Percentiles rank a stretch among this genome's conserved stretches.
Evolutionary conservation across 805 yeast genomes (phyloP).

Genomic region (Tetrapisispora taiwanensis): DNA sequence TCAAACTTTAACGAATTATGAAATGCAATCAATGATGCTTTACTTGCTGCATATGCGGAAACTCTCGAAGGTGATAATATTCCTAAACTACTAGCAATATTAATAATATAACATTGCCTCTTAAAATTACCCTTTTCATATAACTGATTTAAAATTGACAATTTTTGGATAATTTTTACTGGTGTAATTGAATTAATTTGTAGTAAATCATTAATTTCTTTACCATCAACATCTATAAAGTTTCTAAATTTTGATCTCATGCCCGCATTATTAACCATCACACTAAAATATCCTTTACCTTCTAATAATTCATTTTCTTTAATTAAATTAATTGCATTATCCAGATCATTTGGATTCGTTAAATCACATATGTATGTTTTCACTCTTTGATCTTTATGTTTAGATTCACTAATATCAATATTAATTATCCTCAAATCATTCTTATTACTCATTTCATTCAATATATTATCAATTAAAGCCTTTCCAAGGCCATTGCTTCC

Average conservation of each 20-base stretch:
- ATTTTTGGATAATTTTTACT: conserved; percentile 53
- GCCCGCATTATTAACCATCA: conserved; percentile 80
- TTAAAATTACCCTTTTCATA: conserved; percentile 31
- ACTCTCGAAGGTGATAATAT: conserved; percentile 67
- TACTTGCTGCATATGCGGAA: conserved; percentile 77
- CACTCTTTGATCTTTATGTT: conserved; percentile 22
- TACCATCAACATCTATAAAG: conserved; percentile 38
- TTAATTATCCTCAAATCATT: conserved; percentile 22
- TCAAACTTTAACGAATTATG: conserved; percentile 79
- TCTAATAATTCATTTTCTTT: conserved; percentile 32
- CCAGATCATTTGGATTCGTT: conserved; percentile 39
- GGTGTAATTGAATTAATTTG: conserved; percentile 59
- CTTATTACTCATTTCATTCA: conserved; percentile 8
- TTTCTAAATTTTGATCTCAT: conserved; percentile 44
- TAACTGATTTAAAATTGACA: conserved; percentile 36
- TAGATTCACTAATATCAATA: conserved; percentile 11
- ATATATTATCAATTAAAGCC: conserved; percentile 14
- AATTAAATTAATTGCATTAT: conserved; percentile 25
- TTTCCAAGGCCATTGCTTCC: conserved; percentile 33
- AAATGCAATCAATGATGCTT: conserved; percentile 71
- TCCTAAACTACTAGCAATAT: conserved; percentile 73
- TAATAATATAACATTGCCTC: conserved; percentile 63
- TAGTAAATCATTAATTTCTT: conserved; percentile 47
- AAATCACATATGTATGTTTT: conserved; percentile 58
- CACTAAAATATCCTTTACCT: conserved; percentile 39